Conservation (phyloP, 768 basidiomycete species). For the Mrakia hoshinonis region DNA sequence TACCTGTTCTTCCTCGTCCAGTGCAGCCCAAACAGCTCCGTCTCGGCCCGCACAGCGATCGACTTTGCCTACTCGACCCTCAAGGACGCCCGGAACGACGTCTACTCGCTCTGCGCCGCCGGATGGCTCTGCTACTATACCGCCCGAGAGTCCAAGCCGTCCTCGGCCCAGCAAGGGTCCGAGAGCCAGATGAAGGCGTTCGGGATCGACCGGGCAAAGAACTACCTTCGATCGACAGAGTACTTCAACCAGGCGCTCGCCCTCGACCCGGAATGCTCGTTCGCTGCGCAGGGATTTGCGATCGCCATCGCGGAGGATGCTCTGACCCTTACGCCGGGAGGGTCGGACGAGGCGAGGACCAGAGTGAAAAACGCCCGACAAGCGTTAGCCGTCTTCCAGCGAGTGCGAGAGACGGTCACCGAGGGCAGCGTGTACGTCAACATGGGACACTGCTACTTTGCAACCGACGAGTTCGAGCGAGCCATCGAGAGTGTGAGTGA, state of each 20-base stretch:
- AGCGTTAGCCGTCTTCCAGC: conserved; percentile 78
- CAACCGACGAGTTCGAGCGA: conserved; percentile 84
- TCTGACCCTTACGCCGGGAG: conserved; percentile 53
- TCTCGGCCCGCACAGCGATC: conserved; percentile 56
- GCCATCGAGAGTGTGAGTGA: conserved; percentile 81
- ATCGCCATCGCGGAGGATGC: conserved; percentile 90
- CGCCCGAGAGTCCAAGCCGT: conserved; percentile 57
- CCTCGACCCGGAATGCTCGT: conserved; percentile 73
- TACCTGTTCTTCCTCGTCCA: conserved; percentile 82
- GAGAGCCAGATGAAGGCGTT: conserved; percentile 42
- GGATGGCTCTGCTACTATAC: conserved; percentile 79
- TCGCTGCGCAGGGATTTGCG: conserved; percentile 90
- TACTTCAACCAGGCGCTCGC: conserved; percentile 86
- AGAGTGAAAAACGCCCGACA: conserved; percentile 58
- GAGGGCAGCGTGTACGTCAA: conserved; percentile 85
- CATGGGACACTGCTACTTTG: conserved; percentile 92
- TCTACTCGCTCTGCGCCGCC: conserved; percentile 82
- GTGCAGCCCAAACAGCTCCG: conserved; percentile 41
- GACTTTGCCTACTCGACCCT: conserved; percentile 85
- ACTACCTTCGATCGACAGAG: conserved; percentile 75
- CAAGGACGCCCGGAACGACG: conserved; percentile 73
- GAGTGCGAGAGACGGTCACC: conserved; percentile 76
- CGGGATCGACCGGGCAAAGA: conserved; percentile 56
- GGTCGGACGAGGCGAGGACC: conserved; percentile 31
- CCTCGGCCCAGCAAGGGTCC: conserved; percentile 42